A percentile compares a stretch with the other conserved stretches of the same genome.
Conservation (phyloP, 192 early-diverging fungal species). For the Linnemannia hyalina region DNA sequence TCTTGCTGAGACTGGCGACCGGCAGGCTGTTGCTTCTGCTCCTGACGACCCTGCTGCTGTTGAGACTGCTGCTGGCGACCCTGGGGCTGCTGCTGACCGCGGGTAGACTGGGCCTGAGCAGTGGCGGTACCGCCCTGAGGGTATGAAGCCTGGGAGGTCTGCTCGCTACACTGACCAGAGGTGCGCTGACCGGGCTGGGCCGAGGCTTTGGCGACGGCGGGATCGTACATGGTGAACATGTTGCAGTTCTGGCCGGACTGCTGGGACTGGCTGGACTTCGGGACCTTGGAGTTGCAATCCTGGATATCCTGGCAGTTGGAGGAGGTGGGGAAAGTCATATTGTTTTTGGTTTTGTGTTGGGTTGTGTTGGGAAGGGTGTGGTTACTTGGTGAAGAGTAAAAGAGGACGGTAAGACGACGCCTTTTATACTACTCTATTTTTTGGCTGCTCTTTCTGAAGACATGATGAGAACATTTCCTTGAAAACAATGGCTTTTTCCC, state of each 20-base stretch:
- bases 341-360: not conserved
- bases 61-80: not conserved
- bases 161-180: not conserved
- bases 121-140: not conserved
- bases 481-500: too few relatives aligned
- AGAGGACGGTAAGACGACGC: not conserved
- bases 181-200: not conserved
- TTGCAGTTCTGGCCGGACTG: not conserved
- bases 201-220: not conserved
- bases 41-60: constrained; percentile 1
- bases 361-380: not conserved
- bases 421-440: not conserved
- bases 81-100: not conserved
- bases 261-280: not conserved
- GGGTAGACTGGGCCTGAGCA: not conserved
- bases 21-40: not conserved
- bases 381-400: not conserved
- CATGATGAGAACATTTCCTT: not conserved
- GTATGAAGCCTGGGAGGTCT: constrained; percentile 1
- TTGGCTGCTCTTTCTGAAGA: too few relatives aligned
- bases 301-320: not conserved
- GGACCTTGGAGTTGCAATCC: not conserved
- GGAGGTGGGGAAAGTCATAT: not conserved
- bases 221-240: not conserved
- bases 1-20: not conserved